Base-by-base conservation (phyloP, 176 grass and related monocot species). In the Coix lacrymajobi region DNA sequence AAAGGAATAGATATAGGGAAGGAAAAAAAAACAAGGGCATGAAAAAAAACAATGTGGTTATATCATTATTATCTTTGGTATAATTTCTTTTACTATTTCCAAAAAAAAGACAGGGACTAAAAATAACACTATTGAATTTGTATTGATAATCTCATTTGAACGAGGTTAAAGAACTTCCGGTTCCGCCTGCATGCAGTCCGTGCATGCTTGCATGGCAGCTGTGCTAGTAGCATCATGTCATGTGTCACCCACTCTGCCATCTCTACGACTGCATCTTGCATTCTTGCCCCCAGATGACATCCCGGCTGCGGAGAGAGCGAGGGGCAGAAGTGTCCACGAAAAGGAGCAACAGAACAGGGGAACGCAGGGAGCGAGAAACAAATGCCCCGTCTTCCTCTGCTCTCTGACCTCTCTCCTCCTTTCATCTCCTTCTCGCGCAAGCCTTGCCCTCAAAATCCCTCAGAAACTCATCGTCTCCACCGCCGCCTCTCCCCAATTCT, bases 171-270 rank as follows among this genome's bases (percentile, higher is more conserved):
- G 6, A 44, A 8, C n/a, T 28, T 14, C 11, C 38, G 11, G 40
- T 16, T 7, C 6, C 1, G 11, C 11, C 12, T 43, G 11, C 22
- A 16, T 71, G 39, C 39, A 6, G 22, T 26, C 37, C n/a, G 38
- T 70, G n/a, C 70, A 51, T 33, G 71, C 69, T 29, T 76, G 85
- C 85, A 87, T 77, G 64, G 30, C 4, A 32, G 12, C 15, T 29
- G 68, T n/a, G 24, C 69, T 73, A 49, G 70, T 32, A 32, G 43
- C 25, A 48, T 51, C 70, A 4, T 24, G 30, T 56, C 24, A 84
- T 67, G 38, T 63, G 24, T 37, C 26, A 26, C 39, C 46, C n/a
- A n/a, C 17, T 71, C 40, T 45, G 10, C 63, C 0, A 43, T 3
- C 41, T 43, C 3, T 43, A 12, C 41, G 41, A 43, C 41, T 13